Evolutionary conservation across 1,139 yeast genomes (phyloP).

Genomic region (Kazachstania sp.): DNA sequence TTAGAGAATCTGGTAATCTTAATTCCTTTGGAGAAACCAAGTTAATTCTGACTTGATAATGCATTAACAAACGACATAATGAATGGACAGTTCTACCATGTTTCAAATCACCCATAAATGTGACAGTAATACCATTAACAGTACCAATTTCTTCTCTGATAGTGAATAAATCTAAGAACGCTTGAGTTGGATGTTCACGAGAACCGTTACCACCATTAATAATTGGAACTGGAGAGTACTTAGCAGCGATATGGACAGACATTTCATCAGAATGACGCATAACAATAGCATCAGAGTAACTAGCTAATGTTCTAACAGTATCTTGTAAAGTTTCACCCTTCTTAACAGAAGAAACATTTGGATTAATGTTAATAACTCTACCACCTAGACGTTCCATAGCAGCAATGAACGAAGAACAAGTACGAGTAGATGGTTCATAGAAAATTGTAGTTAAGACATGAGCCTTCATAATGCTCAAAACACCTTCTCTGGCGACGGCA

Average conservation of each 20-base stretch:
- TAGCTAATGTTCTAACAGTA: conserved; percentile 90
- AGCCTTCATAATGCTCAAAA: conserved; percentile 80
- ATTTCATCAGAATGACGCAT: conserved; percentile 93
- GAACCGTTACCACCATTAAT: conserved; percentile 98
- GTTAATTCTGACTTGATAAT: conserved; percentile 88
- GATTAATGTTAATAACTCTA: conserved; percentile 80
- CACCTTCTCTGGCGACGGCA: conserved; percentile 95
- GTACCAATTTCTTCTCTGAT: conserved; percentile 98
- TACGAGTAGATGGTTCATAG: conserved; percentile 97
- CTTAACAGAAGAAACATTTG: conserved; percentile 82
- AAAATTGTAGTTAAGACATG: conserved; percentile 90
- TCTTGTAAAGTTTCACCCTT: conserved; percentile 98
- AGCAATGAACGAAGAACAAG: conserved; percentile 93
- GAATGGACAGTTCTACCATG: conserved; percentile 99
- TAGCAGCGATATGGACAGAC: conserved; percentile 89
- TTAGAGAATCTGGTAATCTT: conserved; percentile 66
- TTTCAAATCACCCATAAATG: conserved; percentile 98
- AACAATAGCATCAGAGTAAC: conserved; percentile 95
- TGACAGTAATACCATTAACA: conserved; percentile 93
- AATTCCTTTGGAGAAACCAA: conserved; percentile 87
- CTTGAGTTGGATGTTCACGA: conserved; percentile 98
- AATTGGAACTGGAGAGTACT: conserved; percentile 93
- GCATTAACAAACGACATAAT: conserved; percentile 78
- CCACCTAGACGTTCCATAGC: conserved; percentile 99
- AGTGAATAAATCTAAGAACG: conserved; percentile 92